Evolutionary conservation across 148 eudicot genomes (phyloP), one percentile per base, ranked within the genome.

Genomic region (Polygonum maritimum): DNA sequence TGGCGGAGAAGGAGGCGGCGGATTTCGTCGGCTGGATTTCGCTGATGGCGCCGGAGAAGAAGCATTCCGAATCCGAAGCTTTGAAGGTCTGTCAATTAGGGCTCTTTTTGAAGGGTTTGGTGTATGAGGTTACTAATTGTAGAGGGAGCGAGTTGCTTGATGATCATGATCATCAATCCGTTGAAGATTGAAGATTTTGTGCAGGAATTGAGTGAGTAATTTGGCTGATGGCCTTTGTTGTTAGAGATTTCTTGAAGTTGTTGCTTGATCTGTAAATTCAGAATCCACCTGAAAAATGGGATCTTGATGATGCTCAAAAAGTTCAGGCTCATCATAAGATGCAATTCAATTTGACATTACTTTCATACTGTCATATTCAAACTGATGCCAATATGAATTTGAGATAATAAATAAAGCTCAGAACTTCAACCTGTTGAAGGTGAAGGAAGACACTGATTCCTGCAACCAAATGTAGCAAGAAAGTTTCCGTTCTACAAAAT

Each of bases 1-100:
- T 75, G 78, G 73, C 78, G 35, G 51, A 76, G 78, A 82, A 79
- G 76, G 85, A 84, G 74, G 87, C 77, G 62, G 75, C 78, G 38
- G 74, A 60, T 83, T 82, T 89, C 83, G 76, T 87, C 79, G 77
- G 80, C 71, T 81, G 81, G 83, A 88, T 78, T 21, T 79, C 81
- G 18, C 40, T 76, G 16, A 40, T 76, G 71, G 85, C 58, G 57
- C 49, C 31, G 74, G 47, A 31, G 49, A 67, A 76, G 19, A 78
- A 52, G 21, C n/a, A n/a, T n/a, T n/a, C n/a, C n/a, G 74, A 76
- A 22, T 39, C 48, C 35, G 81, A 84, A 10, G 47, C 10, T 7
- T 44, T 44, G 76, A 74, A 54, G 73, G 83, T 67, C 33, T 45
- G 79, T 69, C 78, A 81, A 39, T 77, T 81, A 58, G 79, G 74